A percentile compares a stretch with the other conserved stretches of the same genome.
Evolutionary conservation across 2,329 filamentous ascomycete species (phyloP).

Genomic region (Paecilomyces sp.): DNA sequence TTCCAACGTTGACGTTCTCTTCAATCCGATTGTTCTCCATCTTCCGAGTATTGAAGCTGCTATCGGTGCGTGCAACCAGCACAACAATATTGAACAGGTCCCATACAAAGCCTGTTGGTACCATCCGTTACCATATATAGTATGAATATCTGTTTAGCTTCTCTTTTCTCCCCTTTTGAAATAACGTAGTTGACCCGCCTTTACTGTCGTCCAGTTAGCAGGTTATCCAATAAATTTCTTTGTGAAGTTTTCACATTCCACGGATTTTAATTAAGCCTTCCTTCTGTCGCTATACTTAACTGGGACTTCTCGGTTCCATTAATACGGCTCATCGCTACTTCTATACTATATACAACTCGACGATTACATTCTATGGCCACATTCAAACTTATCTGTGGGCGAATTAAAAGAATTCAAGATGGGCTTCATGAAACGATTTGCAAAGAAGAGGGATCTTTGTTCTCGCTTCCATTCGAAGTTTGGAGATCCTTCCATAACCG

Average conservation of each 20-base stretch:
- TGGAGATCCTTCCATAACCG: conserved; percentile 33
- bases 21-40: neutral
- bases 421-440: neutral
- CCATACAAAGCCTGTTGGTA: neutral
- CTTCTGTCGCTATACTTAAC: neutral
- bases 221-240: neutral
- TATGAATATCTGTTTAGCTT: neutral
- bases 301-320: neutral
- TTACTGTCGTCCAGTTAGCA: neutral
- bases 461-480: conserved; percentile 14
- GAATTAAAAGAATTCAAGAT: neutral
- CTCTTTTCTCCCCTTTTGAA: neutral
- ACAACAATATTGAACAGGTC: neutral
- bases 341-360: neutral
- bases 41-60: neutral
- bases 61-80: neutral
- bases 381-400: neutral
- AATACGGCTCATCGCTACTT: neutral
- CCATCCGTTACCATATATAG: neutral
- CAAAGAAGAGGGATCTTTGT: neutral
- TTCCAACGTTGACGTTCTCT: neutral
- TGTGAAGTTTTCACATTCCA: neutral
- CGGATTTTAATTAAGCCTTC: neutral
- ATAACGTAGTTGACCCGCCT: neutral
- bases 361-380: neutral